A percentile compares a stretch with the other conserved stretches of the same genome.
Evolutionary conservation across 305 asterid genomes (phyloP).

Genomic region (Fraxinus albicans): DNA sequence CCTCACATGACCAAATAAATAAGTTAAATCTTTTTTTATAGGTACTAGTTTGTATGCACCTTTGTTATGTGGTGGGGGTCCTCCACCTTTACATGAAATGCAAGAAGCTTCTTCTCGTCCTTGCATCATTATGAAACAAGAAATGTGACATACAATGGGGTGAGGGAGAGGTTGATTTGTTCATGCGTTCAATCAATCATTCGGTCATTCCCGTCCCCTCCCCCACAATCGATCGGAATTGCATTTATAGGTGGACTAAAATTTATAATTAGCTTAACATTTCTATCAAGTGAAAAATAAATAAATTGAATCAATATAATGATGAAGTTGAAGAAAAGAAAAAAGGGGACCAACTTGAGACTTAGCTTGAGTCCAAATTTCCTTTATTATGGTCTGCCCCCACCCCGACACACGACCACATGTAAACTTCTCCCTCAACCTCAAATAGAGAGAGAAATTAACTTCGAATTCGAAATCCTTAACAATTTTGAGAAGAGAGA

Average conservation of each 20-base stretch:
- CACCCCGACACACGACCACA: background rate
- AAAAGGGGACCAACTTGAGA: background rate
- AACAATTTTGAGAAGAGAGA: constrained; percentile 15
- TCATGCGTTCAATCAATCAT: background rate
- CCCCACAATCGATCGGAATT: background rate
- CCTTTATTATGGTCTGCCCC: background rate
- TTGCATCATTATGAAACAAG: constrained; percentile 1
- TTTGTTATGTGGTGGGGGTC: constrained; percentile 1
- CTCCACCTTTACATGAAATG: background rate
- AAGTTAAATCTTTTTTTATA: background rate
- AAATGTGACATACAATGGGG: background rate
- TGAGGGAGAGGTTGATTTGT: background rate
- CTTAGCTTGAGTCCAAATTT: background rate
- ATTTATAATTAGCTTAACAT: background rate
- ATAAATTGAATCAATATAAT: background rate
- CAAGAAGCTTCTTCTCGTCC: background rate
- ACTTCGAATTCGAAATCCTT: background rate
- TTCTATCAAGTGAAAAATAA: background rate
- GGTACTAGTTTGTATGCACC: background rate
- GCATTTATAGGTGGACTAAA: background rate
- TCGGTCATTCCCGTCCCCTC: background rate
- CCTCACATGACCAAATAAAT: background rate
- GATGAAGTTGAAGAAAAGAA: background rate
- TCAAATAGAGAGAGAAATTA: background rate
- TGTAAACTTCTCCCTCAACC: background rate